These are phyloP conservation scores for Nicotiana paniculata DNA, from an alignment of 257 asterid genomes.

Conservation along the genomic window DNA sequence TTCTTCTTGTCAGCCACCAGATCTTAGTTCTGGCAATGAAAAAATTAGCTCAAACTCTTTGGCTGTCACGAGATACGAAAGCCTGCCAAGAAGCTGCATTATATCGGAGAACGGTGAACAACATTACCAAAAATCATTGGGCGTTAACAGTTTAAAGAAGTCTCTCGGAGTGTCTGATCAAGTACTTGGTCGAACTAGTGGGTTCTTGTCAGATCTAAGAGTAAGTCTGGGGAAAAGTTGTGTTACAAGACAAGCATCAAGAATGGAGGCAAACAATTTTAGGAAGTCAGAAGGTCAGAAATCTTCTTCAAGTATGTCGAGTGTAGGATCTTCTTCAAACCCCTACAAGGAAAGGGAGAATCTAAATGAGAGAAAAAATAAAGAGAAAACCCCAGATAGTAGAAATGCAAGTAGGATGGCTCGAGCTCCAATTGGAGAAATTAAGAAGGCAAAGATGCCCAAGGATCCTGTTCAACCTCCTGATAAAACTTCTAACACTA, in stretches of 20 bases:
- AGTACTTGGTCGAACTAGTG: conserved; percentile 18
- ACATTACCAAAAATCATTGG: no score
- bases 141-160: neutral
- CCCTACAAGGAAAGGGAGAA: conserved; percentile 7
- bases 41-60: conserved; percentile 6
- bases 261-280: conserved; percentile 20
- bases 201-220: conserved; percentile 26
- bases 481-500: neutral
- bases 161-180: conserved; percentile 19
- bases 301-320: conserved; percentile 34
- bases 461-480: conserved; percentile 9
- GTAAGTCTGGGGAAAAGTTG: conserved; percentile 33
- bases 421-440: conserved; percentile 5
- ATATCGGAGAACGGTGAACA: neutral
- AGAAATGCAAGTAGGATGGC: neutral
- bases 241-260: conserved; percentile 38
- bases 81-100: neutral
- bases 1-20: conserved; percentile 9
- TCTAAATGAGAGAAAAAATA: conserved; percentile 6
- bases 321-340: conserved; percentile 29
- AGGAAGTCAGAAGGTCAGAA: conserved; percentile 25
- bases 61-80: neutral
- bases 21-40: neutral
- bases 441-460: neutral
- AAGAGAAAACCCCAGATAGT: conserved; percentile 23